Percentiles rank a stretch among this genome's conserved stretches.
These are phyloP conservation scores for Phytophthora sansomeana DNA, from an alignment of 352 stramenopile species.

Conservation along the genomic window DNA sequence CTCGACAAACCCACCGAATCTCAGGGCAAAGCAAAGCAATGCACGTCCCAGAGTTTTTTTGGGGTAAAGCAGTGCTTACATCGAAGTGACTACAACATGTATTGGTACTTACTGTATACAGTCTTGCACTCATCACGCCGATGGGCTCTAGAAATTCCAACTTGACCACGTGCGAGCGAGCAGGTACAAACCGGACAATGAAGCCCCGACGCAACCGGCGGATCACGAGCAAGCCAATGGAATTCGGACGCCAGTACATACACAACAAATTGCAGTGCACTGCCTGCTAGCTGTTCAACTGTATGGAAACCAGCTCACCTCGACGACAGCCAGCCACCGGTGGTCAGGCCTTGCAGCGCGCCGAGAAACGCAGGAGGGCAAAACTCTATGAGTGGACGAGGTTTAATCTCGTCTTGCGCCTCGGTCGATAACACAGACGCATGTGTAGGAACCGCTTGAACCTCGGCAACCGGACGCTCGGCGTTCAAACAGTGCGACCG, in stretches of 20 bases:
- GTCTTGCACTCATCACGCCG: too few species aligned
- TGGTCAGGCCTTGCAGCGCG: neutral
- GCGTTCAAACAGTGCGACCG: too few species aligned
- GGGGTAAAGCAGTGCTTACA: too few species aligned
- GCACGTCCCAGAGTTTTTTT: too few species aligned
- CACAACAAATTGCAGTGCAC: too few species aligned
- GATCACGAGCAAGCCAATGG: slow-evolving; percentile 10
- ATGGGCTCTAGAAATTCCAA: slow-evolving; percentile 20
- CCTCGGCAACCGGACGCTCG: too few species aligned
- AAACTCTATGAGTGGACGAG: slow-evolving; percentile 22
- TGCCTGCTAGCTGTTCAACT: slow-evolving; percentile 7
- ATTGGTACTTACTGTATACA: too few species aligned
- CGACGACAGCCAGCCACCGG: neutral
- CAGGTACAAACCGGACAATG: slow-evolving; percentile 21
- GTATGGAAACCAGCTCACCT: slow-evolving; percentile 1
- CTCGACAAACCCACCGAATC: neutral
- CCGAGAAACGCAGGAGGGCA: slow-evolving; percentile 28
- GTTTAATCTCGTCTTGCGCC: neutral
- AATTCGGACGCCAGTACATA: neutral
- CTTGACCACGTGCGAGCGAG: slow-evolving; percentile 18
- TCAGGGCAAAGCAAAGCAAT: neutral
- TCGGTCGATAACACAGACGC: too few species aligned
- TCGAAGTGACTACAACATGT: too few species aligned
- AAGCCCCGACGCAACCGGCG: slow-evolving; percentile 13
- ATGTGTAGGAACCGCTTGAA: slow-evolving; percentile 15